Evolutionary conservation across 345 rosid genomes (phyloP).

Genomic region (Pistacia integerrima): DNA sequence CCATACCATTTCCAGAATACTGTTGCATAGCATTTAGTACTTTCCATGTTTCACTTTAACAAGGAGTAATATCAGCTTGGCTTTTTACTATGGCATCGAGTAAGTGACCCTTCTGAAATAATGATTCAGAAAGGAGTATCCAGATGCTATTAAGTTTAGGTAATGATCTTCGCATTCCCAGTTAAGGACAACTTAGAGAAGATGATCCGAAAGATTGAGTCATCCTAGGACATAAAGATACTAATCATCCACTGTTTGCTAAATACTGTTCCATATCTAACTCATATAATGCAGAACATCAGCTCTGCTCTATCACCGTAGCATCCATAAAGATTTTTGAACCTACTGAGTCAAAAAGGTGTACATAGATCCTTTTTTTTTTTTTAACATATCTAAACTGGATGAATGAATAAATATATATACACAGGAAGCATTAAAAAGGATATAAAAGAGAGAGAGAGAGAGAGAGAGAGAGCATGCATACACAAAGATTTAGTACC

Average conservation of each 20-base stretch:
- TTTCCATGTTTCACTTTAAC: slow-evolving; percentile 55
- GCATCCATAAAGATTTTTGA: slow-evolving; percentile 16
- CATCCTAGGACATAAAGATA: background rate
- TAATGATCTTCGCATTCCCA: background rate
- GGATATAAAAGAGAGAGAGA: background rate
- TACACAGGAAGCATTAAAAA: background rate
- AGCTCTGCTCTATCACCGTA: slow-evolving; percentile 34
- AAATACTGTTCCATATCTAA: slow-evolving; percentile 31
- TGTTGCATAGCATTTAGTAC: too few species aligned
- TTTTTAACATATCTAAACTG: too few species aligned
- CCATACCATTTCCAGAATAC: too few species aligned
- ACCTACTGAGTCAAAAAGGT: slow-evolving; percentile 27
- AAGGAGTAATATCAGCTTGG: slow-evolving; percentile 61
- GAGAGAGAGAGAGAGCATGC: background rate
- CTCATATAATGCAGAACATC: slow-evolving; percentile 32
- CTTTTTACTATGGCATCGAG: slow-evolving; percentile 71
- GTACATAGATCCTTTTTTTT: slow-evolving; percentile 24
- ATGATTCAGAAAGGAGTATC: slow-evolving; percentile 78
- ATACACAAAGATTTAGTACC: slow-evolving; percentile 41
- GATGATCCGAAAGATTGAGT: slow-evolving; percentile 2
- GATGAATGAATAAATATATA: background rate
- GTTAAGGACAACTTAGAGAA: background rate
- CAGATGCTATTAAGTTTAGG: slow-evolving; percentile 50
- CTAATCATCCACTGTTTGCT: background rate
- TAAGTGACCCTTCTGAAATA: slow-evolving; percentile 78